Conservation (phyloP, 805 yeast genomes). For the Saccharomycopsis capsularis region DNA sequence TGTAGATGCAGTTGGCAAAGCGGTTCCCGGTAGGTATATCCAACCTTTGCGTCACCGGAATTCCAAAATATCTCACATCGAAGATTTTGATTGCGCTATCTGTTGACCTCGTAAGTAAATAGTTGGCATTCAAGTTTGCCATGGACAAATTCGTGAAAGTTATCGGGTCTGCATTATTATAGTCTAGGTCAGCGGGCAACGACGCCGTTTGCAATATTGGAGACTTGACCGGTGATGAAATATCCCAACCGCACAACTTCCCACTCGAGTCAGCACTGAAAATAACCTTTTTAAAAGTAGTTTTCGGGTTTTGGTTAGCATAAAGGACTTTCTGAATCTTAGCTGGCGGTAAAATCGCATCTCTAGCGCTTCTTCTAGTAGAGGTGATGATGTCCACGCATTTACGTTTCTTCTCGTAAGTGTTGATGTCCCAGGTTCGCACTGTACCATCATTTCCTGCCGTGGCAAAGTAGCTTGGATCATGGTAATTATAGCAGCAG, state of each 20-base stretch:
- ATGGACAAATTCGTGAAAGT: background rate
- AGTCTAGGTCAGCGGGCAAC: no score
- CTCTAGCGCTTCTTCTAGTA: no score
- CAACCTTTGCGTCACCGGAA: background rate
- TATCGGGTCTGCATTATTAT: no score
- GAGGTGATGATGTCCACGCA: background rate
- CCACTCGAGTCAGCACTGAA: background rate
- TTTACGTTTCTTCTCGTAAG: conserved; percentile 1
- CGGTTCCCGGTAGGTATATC: background rate
- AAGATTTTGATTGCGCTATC: background rate
- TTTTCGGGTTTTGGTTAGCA: background rate
- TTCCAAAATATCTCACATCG: background rate
- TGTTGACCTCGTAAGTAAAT: background rate
- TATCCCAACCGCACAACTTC: background rate
- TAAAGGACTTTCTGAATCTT: background rate
- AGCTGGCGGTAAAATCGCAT: no score
- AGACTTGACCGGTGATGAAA: background rate
- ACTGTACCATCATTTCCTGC: conserved; percentile 29
- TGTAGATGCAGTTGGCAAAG: background rate
- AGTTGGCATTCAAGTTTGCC: background rate
- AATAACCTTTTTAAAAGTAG: background rate
- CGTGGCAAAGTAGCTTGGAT: conserved; percentile 26
- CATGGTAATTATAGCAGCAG: conserved; percentile 27
- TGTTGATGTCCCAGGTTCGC: conserved; percentile 30
- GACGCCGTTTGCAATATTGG: background rate